Conservation (phyloP, 768 basidiomycete species). For the Neoboletus brunneissimus region DNA sequence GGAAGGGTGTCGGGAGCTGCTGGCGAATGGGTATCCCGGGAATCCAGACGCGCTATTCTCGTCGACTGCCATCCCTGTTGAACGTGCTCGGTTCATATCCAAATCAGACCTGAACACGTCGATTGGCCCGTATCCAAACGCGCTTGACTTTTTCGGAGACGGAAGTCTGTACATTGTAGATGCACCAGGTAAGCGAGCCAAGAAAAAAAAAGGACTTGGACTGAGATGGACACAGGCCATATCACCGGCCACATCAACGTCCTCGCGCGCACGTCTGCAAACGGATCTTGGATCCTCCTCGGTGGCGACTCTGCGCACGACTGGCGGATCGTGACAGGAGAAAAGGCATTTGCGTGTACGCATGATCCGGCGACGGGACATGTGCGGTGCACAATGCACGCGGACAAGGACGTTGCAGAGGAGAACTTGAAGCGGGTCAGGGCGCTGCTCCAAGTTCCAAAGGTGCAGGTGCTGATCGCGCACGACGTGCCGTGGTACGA, state of each 20-base stretch:
- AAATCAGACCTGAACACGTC: conserved; percentile 33
- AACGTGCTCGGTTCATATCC: conserved; percentile 39
- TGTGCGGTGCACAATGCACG: conserved; percentile 40
- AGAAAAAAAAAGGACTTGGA: not conserved
- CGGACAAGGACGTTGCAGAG: conserved; percentile 41
- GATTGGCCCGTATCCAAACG: conserved; percentile 49
- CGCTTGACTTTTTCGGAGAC: conserved; percentile 54
- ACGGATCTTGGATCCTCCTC: conserved; percentile 54
- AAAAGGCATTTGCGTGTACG: conserved; percentile 36
- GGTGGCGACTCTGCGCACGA: conserved; percentile 59
- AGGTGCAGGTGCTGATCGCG: conserved; percentile 48
- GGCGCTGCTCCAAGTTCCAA: conserved; percentile 35
- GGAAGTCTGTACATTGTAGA: conserved; percentile 59
- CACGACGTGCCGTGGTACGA: conserved; percentile 55
- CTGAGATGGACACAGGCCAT: conserved; percentile 35
- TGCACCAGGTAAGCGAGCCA: conserved; percentile 38
- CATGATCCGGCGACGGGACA: conserved; percentile 23
- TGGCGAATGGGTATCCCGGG: conserved; percentile 42
- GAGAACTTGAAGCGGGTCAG: conserved; percentile 41
- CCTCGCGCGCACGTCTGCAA: conserved; percentile 51
- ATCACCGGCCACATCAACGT: conserved; percentile 53
- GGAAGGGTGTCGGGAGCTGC: conserved; percentile 33
- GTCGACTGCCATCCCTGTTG: conserved; percentile 37
- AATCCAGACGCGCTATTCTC: conserved; percentile 35
- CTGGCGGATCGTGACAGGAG: conserved; percentile 47